These are phyloP conservation scores for Magnaporthiopsis rhizophila DNA, from an alignment of 2,329 filamentous ascomycete genomes.

Conservation along the genomic window DNA sequence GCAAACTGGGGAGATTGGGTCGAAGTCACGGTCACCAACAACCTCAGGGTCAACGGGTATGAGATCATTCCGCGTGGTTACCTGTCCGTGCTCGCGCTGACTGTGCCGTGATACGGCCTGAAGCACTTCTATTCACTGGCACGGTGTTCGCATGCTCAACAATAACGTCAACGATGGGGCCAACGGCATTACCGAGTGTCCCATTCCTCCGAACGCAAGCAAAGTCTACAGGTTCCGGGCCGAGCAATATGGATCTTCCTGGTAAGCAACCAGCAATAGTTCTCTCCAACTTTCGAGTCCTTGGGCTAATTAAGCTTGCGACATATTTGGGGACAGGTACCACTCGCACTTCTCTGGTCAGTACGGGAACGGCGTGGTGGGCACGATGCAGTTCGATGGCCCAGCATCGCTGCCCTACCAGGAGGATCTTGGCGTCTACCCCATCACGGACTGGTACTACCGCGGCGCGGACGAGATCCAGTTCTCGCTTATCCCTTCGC, in stretches of 20 bases:
- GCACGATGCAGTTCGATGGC: slow-evolving; percentile 41
- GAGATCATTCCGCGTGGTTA: background rate
- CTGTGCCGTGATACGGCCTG: background rate
- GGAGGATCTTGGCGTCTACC: slow-evolving; percentile 41
- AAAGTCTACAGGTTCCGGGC: slow-evolving; percentile 27
- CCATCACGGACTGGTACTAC: slow-evolving; percentile 47
- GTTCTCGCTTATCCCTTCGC: slow-evolving; percentile 11
- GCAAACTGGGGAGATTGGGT: slow-evolving; percentile 40
- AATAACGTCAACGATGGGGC: slow-evolving; percentile 35
- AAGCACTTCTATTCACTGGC: slow-evolving; percentile 38
- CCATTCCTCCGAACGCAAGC: slow-evolving; percentile 24
- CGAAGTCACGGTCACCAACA: slow-evolving; percentile 57
- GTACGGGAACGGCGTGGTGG: slow-evolving; percentile 41
- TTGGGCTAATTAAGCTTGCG: background rate
- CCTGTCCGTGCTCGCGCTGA: background rate
- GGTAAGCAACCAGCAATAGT: slow-evolving; percentile 13
- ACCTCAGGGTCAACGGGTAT: slow-evolving; percentile 38
- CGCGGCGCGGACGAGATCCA: slow-evolving; percentile 17
- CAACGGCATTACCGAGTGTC: slow-evolving; percentile 36
- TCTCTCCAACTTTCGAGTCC: background rate
- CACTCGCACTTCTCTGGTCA: slow-evolving; percentile 41
- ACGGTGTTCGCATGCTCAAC: slow-evolving; percentile 36
- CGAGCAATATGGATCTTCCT: slow-evolving; percentile 28
- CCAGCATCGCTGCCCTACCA: slow-evolving; percentile 32
- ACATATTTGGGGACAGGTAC: slow-evolving; percentile 20